Evolutionary conservation across 2,329 filamentous ascomycete species (phyloP), one percentile per base, ranked within the genome.

Genomic region (Colletotrichum nymphaeae): DNA sequence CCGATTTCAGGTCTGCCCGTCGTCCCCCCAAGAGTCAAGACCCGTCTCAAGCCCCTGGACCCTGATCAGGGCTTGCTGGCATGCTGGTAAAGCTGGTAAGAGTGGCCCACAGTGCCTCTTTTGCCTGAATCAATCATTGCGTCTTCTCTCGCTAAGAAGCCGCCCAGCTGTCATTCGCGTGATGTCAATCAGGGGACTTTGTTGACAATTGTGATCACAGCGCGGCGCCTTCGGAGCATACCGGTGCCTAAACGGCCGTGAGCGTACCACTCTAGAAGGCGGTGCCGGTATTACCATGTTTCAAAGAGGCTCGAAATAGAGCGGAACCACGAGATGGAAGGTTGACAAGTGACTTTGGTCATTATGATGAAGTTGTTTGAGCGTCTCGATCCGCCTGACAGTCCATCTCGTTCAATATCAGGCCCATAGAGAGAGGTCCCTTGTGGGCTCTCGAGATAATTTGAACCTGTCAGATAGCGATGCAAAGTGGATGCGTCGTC

Each of bases 271-370:
- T 26, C 30, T 30, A 24, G 58, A 60, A 55, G 37, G 65, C 65
- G 26, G 24, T 69, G 59, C 58, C 69, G 53, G 53, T 59, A 63
- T 69, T 73, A 46, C 60, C 60, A 70, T 73, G 66, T 73, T 65
- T 65, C 60, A 70, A 64, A 37, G 22, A 14, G 46, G 46, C 66
- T 49, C 42, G 53, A 35, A 65, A 65, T 73, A 65, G 56, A 55
- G 32, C 59, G 30, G 14, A 28, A 46, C 60, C 66, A 65, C 16
- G 22, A 60, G 70, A 64, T 49, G 60, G n/a, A 4, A 30, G 35
- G 12, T 24, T 30, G 19, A 30, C 52, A 12, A 37, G 30, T 14
- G n/a, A 35, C n/a, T 16, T 14, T 24, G 42, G 3, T 60, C 28
- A 63, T 35, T 35, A 22, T 19, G 12, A 35, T 8, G 53, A 58